Percentiles rank a stretch among this genome's conserved stretches.
Evolutionary conservation across 2,329 filamentous ascomycete species (phyloP).

Genomic region (Dothideomycetidae sp.): DNA sequence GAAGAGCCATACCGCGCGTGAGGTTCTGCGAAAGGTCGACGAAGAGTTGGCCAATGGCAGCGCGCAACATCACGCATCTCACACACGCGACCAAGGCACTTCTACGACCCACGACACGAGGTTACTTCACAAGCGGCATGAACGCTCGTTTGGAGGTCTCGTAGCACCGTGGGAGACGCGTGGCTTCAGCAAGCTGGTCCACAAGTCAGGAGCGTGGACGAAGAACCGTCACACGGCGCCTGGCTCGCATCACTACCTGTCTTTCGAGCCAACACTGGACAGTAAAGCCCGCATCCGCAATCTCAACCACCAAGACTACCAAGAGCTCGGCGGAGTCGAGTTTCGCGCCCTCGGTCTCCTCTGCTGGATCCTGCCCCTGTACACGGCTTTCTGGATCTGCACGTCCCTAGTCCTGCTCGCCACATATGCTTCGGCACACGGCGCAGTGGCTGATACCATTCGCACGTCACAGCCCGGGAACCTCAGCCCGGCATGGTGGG

Average conservation of each 20-base stretch:
- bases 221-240: constrained; percentile 3
- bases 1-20: not conserved
- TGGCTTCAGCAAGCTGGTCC: not conserved
- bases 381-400: constrained; percentile 21
- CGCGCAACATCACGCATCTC: not conserved
- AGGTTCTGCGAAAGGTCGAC: not conserved
- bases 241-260: constrained; percentile 16
- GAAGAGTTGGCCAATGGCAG: constrained; percentile 1
- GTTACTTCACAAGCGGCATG: constrained; percentile 1
- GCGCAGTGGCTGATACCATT: constrained; percentile 4
- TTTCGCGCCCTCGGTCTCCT: constrained; percentile 83
- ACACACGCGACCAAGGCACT: not conserved
- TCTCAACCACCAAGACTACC: constrained; percentile 74
- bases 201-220: constrained; percentile 1
- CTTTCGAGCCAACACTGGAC: constrained; percentile 21
- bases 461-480: constrained; percentile 14
- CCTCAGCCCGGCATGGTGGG: constrained; percentile 21
- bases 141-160: constrained; percentile 5
- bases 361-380: constrained; percentile 14
- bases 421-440: constrained; percentile 12
- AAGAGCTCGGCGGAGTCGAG: constrained; percentile 91
- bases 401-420: constrained; percentile 13
- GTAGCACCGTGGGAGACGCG: constrained; percentile 7
- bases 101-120: not conserved
- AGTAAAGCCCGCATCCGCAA: constrained; percentile 19